Percentiles rank a stretch among this genome's conserved stretches.
These are phyloP conservation scores for Cryptosporidium muris DNA, from an alignment of 169 alveolate genomes.

Conservation along the genomic window DNA sequence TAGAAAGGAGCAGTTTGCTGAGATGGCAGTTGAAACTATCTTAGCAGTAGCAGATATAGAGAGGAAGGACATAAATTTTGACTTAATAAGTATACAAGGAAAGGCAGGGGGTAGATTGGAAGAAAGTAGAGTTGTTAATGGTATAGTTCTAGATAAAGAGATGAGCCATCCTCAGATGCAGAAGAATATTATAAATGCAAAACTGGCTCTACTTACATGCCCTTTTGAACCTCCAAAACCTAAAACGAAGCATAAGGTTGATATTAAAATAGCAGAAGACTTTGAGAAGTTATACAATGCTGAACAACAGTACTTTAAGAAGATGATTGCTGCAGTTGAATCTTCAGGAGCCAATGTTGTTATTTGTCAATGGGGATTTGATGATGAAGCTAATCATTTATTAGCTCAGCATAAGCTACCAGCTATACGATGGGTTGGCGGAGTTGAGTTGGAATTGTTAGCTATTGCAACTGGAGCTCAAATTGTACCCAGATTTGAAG, in stretches of 20 bases:
- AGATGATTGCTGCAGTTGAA: slow-evolving; percentile 93
- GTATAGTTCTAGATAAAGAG: slow-evolving; percentile 98
- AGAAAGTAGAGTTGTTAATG: slow-evolving; percentile 91
- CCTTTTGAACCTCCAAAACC: slow-evolving; percentile 99
- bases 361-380: slow-evolving; percentile 99
- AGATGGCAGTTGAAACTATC: slow-evolving; percentile 97
- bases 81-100: slow-evolving; percentile 93
- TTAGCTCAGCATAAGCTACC: slow-evolving; percentile 89
- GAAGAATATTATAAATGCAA: slow-evolving; percentile 93
- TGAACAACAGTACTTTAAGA: slow-evolving; percentile 94
- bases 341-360: slow-evolving; percentile 96
- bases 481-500: slow-evolving; percentile 96
- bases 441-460: slow-evolving; percentile 98
- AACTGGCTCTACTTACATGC: slow-evolving; percentile 96
- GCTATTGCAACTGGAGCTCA: slow-evolving; percentile 99
- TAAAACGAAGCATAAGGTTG: slow-evolving; percentile 98
- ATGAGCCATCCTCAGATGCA: slow-evolving; percentile 98
- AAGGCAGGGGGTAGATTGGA: slow-evolving; percentile 97
- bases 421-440: slow-evolving; percentile 99
- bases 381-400: slow-evolving; percentile 97
- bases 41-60: slow-evolving; percentile 95
- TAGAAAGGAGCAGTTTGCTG: slow-evolving; percentile 90
- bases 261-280: slow-evolving; percentile 95
- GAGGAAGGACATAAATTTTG: slow-evolving; percentile 98
- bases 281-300: slow-evolving; percentile 84